Evolutionary conservation across 345 rosid species (phyloP).

Genomic region (Xanthoceras sorbifolium): DNA sequence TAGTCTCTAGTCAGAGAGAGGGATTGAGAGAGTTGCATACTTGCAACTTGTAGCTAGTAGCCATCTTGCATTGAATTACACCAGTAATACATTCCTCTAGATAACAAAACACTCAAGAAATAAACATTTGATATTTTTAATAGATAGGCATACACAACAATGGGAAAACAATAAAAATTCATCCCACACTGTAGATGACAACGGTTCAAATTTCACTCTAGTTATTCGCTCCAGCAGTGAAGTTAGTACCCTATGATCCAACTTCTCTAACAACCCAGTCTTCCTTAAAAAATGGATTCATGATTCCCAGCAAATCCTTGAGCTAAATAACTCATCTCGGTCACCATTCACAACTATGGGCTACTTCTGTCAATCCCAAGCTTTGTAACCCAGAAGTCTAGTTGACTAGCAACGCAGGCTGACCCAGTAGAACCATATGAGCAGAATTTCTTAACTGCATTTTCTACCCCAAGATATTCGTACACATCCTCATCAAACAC

Average conservation of each 20-base stretch:
- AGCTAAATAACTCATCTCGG: background rate
- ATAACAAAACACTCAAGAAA: too few relatives aligned
- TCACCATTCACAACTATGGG: background rate
- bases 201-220: background rate
- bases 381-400: constrained; percentile 63
- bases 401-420: constrained; percentile 59
- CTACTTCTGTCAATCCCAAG: constrained; percentile 37
- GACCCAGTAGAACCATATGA: constrained; percentile 82
- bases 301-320: background rate
- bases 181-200: background rate
- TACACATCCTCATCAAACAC: constrained; percentile 73
- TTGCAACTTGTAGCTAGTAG: background rate
- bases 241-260: background rate
- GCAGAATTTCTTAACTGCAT: constrained; percentile 72
- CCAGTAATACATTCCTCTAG: too few relatives aligned
- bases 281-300: background rate
- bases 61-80: background rate
- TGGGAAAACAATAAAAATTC: background rate
- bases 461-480: constrained; percentile 73
- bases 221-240: background rate
- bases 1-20: too few relatives aligned
- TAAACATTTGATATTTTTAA: too few relatives aligned
- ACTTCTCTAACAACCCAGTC: background rate
- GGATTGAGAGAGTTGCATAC: background rate
- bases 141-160: background rate